Evolutionary conservation across 768 basidiomycete genomes (phyloP).

Genomic region (Amanita subjunquillea): DNA sequence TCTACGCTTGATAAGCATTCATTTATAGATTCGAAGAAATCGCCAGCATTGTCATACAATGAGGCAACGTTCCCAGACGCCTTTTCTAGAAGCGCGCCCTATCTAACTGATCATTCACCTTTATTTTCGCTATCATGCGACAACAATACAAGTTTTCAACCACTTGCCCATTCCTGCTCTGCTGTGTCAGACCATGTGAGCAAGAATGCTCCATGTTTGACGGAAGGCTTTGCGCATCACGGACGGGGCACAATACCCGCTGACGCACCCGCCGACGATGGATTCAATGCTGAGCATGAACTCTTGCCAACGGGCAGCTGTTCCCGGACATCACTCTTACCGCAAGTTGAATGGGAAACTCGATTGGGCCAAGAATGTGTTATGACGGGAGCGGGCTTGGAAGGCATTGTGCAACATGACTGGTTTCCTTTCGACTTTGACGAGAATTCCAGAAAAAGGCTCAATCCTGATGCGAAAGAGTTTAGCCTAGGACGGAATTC

Average conservation of each 20-base stretch:
- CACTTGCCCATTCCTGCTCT: not conserved
- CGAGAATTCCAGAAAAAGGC: constrained; percentile 48
- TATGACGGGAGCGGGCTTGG: constrained; percentile 17
- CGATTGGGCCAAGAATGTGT: not conserved
- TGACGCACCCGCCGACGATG: not conserved
- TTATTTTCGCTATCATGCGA: not conserved
- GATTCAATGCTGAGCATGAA: not conserved
- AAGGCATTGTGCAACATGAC: constrained; percentile 33
- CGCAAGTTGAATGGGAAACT: not conserved
- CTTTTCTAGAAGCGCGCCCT: not conserved
- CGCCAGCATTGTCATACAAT: not conserved
- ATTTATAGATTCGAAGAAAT: not conserved
- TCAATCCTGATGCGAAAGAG: constrained; percentile 83
- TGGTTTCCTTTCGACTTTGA: not conserved
- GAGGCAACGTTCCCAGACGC: not conserved
- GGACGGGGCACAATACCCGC: not conserved
- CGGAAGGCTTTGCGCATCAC: not conserved
- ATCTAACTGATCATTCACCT: not conserved
- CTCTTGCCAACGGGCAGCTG: not conserved
- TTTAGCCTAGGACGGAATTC: constrained; percentile 46
- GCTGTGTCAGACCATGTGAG: not conserved
- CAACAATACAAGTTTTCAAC: not conserved
- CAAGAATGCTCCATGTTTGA: not conserved
- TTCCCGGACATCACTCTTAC: not conserved
- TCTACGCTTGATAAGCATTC: not conserved